A percentile compares a stretch with the other conserved stretches of the same genome.
Conservation (phyloP, 352 stramenopile genomes). For the Pythium folliculosum region DNA sequence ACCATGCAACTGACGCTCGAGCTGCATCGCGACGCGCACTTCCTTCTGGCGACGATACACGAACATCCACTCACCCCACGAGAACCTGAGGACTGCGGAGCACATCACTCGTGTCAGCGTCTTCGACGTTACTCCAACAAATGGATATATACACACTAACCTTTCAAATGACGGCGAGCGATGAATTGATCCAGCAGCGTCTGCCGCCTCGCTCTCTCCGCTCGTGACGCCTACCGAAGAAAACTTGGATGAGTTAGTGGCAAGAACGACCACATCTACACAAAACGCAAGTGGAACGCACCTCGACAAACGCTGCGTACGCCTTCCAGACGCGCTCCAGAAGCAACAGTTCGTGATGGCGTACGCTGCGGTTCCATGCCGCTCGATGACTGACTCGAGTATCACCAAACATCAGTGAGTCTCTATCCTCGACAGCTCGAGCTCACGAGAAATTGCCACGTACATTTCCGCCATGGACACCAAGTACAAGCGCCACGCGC, state of each 20-base stretch:
- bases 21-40: slow-evolving; percentile 39
- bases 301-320: slow-evolving; percentile 33
- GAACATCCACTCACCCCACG: slow-evolving; percentile 39
- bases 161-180: slow-evolving; percentile 34
- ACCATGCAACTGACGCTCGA: slow-evolving; percentile 42
- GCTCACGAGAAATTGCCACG: background rate
- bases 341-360: slow-evolving; percentile 20
- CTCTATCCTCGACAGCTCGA: background rate
- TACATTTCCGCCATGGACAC: slow-evolving; percentile 52
- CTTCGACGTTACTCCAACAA: background rate
- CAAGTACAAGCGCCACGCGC: slow-evolving; percentile 43
- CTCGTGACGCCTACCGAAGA: slow-evolving; percentile 34
- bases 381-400: slow-evolving; percentile 35
- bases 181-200: slow-evolving; percentile 35
- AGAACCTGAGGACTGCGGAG: slow-evolving; percentile 9
- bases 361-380: slow-evolving; percentile 37
- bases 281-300: slow-evolving; percentile 15
- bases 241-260: background rate
- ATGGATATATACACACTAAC: slow-evolving; percentile 19
- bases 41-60: slow-evolving; percentile 49
- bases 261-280: background rate
- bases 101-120: background rate
- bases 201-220: slow-evolving; percentile 30
- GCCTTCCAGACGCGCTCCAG: slow-evolving; percentile 18
- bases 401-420: background rate